Percentiles rank a stretch among this genome's conserved stretches.
phyloP scores from a whole-genome alignment of 345 rosid species.

The Citrus mangshanensis region DNA sequence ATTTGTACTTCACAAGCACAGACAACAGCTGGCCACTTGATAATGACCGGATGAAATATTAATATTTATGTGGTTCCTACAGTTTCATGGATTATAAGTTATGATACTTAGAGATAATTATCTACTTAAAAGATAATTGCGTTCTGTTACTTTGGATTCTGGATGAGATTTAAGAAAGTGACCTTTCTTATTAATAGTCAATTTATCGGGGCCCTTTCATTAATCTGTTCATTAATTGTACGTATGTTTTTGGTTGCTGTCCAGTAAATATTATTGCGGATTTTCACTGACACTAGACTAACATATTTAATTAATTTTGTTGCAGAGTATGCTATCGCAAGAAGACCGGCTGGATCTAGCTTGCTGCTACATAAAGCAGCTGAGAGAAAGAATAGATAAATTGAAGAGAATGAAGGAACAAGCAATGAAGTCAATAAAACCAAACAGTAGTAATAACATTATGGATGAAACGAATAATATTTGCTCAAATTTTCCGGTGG shows the following conservation, averaged over 20 bases:
- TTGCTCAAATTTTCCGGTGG: slow-evolving; percentile 23
- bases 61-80: neutral
- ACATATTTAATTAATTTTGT: neutral
- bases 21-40: neutral
- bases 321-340: slow-evolving; percentile 36
- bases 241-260: no score
- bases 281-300: neutral
- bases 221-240: no score
- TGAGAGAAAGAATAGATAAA: slow-evolving; percentile 36
- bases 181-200: neutral
- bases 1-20: no score
- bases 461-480: neutral
- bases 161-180: neutral
- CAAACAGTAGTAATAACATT: neutral
- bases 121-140: neutral
- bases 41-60: neutral
- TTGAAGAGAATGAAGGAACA: slow-evolving; percentile 37
- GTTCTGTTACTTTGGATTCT: neutral
- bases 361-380: slow-evolving; percentile 37
- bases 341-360: slow-evolving; percentile 45
- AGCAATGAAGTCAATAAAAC: slow-evolving; percentile 6
- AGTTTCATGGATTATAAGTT: neutral
- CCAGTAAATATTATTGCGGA: no score
- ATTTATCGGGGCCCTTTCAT: no score
- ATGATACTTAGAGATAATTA: neutral